Percentiles rank a stretch among this genome's conserved stretches.
These are phyloP conservation scores for Plasmodium falciparum DNA, from an alignment of 169 alveolate genomes.

Conservation along the genomic window DNA sequence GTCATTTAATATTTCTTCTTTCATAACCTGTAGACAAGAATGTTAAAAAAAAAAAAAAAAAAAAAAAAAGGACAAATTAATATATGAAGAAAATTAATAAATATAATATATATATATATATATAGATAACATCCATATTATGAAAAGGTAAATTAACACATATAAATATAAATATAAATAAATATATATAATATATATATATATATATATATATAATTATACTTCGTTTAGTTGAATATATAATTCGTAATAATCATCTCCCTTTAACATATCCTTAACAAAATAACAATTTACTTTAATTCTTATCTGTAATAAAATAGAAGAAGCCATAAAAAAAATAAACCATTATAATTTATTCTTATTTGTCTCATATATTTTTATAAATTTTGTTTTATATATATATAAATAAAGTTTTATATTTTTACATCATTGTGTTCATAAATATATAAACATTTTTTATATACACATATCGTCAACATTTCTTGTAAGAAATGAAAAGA, in stretches of 20 bases:
- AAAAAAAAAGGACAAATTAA: constrained; percentile 1
- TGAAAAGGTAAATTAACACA: not conserved
- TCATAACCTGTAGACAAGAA: constrained; percentile 48
- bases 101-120: not conserved
- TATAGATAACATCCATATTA: too few relatives aligned
- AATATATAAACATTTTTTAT: not conserved
- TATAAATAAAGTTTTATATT: not conserved
- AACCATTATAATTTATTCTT: not conserved
- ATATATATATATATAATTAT: not conserved
- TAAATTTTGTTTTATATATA: not conserved
- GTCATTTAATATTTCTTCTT: constrained; percentile 73
- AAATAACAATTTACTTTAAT: constrained; percentile 85
- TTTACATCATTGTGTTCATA: not conserved
- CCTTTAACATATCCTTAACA: constrained; percentile 87
- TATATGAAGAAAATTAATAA: not conserved
- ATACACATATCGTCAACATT: not conserved
- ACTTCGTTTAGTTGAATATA: constrained; percentile 84
- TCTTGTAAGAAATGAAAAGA: too few relatives aligned
- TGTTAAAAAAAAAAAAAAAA: not conserved
- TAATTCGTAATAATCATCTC: constrained; percentile 83
- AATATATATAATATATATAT: not conserved
- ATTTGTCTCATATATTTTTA: not conserved
- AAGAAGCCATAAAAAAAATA: not conserved
- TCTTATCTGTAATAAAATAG: constrained; percentile 76
- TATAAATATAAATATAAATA: not conserved